phyloP scores from a whole-genome alignment of 2,329 filamentous ascomycete species.

The Aspergillus amoenus region DNA sequence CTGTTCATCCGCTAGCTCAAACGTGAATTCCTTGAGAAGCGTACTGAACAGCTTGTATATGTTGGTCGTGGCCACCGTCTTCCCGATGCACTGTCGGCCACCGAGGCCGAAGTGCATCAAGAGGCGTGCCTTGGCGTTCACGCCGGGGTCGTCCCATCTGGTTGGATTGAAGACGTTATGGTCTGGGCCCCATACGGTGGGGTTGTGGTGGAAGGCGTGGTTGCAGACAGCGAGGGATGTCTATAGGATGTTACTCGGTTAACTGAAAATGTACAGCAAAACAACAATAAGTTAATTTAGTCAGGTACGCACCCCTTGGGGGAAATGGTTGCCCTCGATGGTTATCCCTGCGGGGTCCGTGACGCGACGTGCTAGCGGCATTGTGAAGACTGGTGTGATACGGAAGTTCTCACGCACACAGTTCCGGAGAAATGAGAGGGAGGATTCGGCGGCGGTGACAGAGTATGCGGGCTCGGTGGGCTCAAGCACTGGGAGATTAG shows the following conservation, averaged over 20 bases:
- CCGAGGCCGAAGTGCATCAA: constrained; percentile 39
- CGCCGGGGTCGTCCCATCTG: constrained; percentile 26
- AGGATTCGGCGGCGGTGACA: constrained; percentile 22
- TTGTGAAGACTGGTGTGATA: constrained; percentile 35
- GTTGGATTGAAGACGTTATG: constrained; percentile 32
- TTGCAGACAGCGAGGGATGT: constrained; percentile 35
- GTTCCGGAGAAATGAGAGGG: constrained; percentile 26
- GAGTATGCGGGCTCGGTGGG: constrained; percentile 23
- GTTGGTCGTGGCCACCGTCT: constrained; percentile 34
- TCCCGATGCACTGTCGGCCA: constrained; percentile 36
- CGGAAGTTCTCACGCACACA: constrained; percentile 37
- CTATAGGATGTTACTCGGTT: constrained; percentile 9
- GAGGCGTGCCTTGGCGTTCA: constrained; percentile 17
- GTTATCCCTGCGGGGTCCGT: constrained; percentile 23
- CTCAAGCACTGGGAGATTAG: not conserved
- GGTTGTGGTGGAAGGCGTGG: constrained; percentile 37
- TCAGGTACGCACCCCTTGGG: constrained; percentile 19
- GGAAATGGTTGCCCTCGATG: constrained; percentile 26
- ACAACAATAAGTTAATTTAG: no score
- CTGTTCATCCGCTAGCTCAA: constrained; percentile 28
- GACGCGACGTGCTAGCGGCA: constrained; percentile 32
- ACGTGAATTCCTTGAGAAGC: constrained; percentile 29
- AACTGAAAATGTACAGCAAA: no score
- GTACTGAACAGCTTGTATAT: constrained; percentile 36
- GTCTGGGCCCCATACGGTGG: constrained; percentile 30